Conservation (phyloP, 257 asterid species). For the Solanum sitiens region DNA sequence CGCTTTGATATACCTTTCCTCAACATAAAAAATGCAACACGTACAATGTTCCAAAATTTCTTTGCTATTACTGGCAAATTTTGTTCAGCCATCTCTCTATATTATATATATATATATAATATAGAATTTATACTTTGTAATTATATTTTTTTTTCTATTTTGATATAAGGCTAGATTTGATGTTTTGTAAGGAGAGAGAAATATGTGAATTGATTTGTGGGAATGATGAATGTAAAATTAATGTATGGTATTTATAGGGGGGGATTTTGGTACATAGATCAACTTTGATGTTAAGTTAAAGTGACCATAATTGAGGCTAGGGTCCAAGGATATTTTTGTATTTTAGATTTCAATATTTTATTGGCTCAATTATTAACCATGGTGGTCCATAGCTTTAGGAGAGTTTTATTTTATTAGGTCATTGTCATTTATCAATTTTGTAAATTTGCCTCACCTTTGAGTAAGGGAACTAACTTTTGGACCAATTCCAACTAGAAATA, state of each 20-base stretch:
- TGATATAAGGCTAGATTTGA: neutral
- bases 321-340: slow-evolving; percentile 25
- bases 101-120: neutral
- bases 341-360: neutral
- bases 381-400: neutral
- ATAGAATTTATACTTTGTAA: no score
- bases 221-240: neutral
- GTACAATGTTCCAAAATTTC: slow-evolving; percentile 55
- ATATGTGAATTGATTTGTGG: neutral
- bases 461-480: neutral
- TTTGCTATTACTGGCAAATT: slow-evolving; percentile 53
- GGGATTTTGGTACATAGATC: neutral
- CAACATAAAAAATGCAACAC: slow-evolving; percentile 52
- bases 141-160: neutral
- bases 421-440: neutral
- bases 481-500: neutral
- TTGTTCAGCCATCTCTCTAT: slow-evolving; percentile 45
- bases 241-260: neutral
- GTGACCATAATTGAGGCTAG: slow-evolving; percentile 2
- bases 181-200: neutral
- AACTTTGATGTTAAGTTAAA: slow-evolving; percentile 14
- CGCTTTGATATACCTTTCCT: slow-evolving; percentile 66
- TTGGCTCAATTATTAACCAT: slow-evolving; percentile 22
- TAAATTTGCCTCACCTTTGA: neutral
- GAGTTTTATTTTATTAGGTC: neutral